A percentile compares a stretch with the other conserved stretches of the same genome.
phyloP scores from a whole-genome alignment of 2,329 filamentous ascomycete genomes.

The Neophaeococcomyces mojaviensis region DNA sequence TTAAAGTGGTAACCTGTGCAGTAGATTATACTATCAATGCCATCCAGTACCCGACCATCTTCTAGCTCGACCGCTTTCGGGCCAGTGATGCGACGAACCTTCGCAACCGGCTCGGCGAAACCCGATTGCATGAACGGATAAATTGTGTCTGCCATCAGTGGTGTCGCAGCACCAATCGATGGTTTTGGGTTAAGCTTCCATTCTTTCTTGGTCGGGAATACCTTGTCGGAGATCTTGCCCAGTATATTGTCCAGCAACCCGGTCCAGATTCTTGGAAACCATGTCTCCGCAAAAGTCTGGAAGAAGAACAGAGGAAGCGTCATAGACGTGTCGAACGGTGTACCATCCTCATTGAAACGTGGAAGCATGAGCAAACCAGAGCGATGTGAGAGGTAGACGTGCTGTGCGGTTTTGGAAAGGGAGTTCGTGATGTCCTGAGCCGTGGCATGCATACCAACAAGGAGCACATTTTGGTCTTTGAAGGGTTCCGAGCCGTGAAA shows the following conservation, averaged over 20 bases:
- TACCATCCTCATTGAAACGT: conserved; percentile 8
- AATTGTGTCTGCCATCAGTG: conserved; percentile 24
- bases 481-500: conserved; percentile 9
- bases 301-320: conserved; percentile 9
- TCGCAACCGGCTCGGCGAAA: conserved; percentile 10
- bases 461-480: conserved; percentile 15
- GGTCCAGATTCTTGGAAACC: conserved; percentile 8
- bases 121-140: conserved; percentile 14
- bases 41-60: conserved; percentile 8
- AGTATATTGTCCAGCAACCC: conserved; percentile 7
- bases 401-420: conserved; percentile 14
- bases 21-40: conserved; percentile 30
- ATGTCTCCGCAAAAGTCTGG: conserved; percentile 7
- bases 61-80: conserved; percentile 9
- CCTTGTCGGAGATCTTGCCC: conserved; percentile 1
- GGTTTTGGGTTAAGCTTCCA: conserved; percentile 9
- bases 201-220: conserved; percentile 5
- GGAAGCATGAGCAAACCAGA: conserved; percentile 27
- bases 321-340: conserved; percentile 9
- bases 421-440: conserved; percentile 20
- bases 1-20: conserved; percentile 31
- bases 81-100: conserved; percentile 5
- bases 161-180: background rate
- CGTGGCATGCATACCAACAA: conserved; percentile 23
- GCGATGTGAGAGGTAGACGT: conserved; percentile 20